phyloP scores from a whole-genome alignment of 164 flowering plant species.

The Tetrastigma voinierianum region DNA sequence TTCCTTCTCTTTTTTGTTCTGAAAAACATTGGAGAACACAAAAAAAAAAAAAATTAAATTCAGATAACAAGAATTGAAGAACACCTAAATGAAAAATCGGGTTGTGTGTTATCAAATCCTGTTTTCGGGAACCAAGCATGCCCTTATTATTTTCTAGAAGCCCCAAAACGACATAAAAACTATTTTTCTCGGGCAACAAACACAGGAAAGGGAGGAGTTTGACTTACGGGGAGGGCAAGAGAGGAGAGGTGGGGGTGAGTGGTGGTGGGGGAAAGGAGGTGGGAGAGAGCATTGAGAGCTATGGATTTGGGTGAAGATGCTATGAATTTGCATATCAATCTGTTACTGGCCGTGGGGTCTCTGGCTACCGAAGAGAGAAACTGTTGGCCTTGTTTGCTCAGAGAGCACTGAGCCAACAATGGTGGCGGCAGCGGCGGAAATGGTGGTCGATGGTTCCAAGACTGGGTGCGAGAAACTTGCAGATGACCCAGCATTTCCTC shows the following conservation, averaged over 20 bases:
- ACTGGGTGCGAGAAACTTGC: not conserved
- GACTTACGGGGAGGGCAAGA: conserved; percentile 66
- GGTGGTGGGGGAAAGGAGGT: conserved; percentile 55
- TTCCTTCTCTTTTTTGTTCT: too few relatives aligned
- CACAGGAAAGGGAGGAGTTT: conserved; percentile 1
- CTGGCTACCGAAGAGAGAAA: conserved; percentile 43
- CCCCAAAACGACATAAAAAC: too few relatives aligned
- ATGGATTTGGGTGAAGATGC: conserved; percentile 60
- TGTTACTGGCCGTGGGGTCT: conserved; percentile 34
- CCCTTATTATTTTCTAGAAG: too few relatives aligned
- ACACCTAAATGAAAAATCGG: too few relatives aligned
- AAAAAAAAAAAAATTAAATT: too few relatives aligned
- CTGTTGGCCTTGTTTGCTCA: conserved; percentile 57
- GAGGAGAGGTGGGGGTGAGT: conserved; percentile 39
- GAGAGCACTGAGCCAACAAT: not conserved
- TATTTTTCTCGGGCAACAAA: not conserved
- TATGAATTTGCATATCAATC: conserved; percentile 62
- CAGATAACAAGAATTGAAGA: too few relatives aligned
- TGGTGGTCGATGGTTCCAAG: conserved; percentile 6
- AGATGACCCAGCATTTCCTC: too few relatives aligned
- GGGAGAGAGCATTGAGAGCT: conserved; percentile 64
- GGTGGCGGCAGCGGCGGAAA: too few relatives aligned
- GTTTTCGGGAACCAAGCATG: too few relatives aligned
- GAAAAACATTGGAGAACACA: too few relatives aligned
- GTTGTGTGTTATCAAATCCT: too few relatives aligned